Evolutionary conservation across 768 basidiomycete species (phyloP).

Genomic region (Pleurotus platypus): DNA sequence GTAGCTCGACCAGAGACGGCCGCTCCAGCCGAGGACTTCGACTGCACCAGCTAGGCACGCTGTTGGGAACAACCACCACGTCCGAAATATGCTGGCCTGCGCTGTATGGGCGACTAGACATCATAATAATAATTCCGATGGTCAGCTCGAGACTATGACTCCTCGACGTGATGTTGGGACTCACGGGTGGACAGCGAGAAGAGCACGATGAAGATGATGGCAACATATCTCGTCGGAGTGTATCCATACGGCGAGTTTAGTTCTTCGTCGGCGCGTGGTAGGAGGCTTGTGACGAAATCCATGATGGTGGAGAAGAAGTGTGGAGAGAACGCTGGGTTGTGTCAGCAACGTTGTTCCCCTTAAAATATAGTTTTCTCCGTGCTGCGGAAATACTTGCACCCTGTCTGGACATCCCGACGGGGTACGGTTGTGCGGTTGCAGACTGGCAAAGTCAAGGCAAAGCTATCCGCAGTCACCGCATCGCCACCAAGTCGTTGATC

Average conservation of each 20-base stretch:
- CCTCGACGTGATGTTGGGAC: conserved; percentile 27
- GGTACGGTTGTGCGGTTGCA: too few relatives aligned
- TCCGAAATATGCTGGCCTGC: conserved; percentile 26
- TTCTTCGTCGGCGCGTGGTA: neutral
- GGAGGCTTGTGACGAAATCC: neutral
- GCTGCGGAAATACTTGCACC: too few relatives aligned
- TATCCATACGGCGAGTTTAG: conserved; percentile 21
- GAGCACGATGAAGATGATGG: conserved; percentile 25
- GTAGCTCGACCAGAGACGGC: conserved; percentile 32
- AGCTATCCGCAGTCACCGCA: too few relatives aligned
- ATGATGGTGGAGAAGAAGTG: neutral
- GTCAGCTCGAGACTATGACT: conserved; percentile 33
- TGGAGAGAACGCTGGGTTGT: neutral
- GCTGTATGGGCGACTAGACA: conserved; percentile 30
- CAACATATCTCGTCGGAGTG: conserved; percentile 18
- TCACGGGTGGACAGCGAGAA: conserved; percentile 38
- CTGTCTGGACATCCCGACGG: too few relatives aligned
- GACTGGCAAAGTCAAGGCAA: too few relatives aligned
- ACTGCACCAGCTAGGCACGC: conserved; percentile 28
- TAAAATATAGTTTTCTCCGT: too few relatives aligned
- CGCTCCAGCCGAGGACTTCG: conserved; percentile 42
- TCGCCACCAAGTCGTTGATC: too few relatives aligned
- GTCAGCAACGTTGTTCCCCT: too few relatives aligned
- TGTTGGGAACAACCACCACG: conserved; percentile 41
- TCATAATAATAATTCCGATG: conserved; percentile 17